phyloP scores from a whole-genome alignment of 257 asterid species.

The Apocynum venetum region DNA sequence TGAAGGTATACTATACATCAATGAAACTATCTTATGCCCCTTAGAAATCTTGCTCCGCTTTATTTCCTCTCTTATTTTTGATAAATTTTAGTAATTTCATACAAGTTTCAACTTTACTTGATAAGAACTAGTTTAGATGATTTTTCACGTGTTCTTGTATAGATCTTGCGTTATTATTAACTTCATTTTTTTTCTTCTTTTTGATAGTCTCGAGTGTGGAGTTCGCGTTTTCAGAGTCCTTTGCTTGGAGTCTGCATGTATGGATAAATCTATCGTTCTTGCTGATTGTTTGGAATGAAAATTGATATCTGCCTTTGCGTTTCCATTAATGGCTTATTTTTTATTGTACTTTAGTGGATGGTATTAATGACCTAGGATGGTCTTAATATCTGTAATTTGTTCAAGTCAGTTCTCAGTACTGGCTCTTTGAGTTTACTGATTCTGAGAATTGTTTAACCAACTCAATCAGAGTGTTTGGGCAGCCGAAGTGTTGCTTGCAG shows the following conservation, averaged over 20 bases:
- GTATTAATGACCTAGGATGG: neutral
- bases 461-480: neutral
- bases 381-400: neutral
- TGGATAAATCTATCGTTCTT: neutral
- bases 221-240: neutral
- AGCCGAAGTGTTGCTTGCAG: neutral
- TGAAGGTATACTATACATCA: neutral
- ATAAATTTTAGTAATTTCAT: neutral
- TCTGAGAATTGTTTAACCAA: neutral
- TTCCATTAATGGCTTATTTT: neutral
- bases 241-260: neutral
- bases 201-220: neutral
- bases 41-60: neutral
- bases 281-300: neutral
- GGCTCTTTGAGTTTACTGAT: neutral
- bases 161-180: slow-evolving; percentile 4
- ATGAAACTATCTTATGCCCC: neutral
- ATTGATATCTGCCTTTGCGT: neutral
- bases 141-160: neutral
- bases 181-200: too few species aligned
- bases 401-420: neutral
- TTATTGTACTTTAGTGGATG: neutral
- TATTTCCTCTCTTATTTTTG: neutral
- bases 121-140: neutral
- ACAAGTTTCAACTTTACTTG: neutral